Evolutionary conservation across 2,329 filamentous ascomycete species (phyloP), one percentile per base, ranked within the genome.

Genomic region (Emmonsiellopsis sp.): DNA sequence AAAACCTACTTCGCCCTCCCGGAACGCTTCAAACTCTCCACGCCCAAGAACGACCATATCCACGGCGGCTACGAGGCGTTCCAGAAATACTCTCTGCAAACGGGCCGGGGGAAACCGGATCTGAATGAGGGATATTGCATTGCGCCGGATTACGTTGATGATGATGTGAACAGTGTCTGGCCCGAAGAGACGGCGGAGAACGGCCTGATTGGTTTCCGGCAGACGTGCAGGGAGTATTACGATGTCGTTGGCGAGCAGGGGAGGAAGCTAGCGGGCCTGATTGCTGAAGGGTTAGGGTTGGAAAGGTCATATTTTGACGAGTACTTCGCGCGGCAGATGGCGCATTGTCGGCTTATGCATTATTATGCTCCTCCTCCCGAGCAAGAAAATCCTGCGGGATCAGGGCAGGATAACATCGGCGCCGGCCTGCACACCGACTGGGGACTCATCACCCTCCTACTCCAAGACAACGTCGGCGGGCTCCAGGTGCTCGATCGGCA

Each of bases 371-470:
- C 43, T 42, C 15, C 3, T 8, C 10, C 13, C 2, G 43, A 47
- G 26, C 15, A 34, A 7, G 30, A n/a, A 46, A 15, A 4, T 47
- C 30, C 32, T n/a, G 20, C 7, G 16, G 30, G 30, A 34, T 31
- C 34, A 26, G 3, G 8, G 8, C 4, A 47, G 2, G 13, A 47
- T 35, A 16, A 34, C n/a, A 47, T 26, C 15, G 52, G 54, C 3
- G 37, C 52, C 34, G 37, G 41, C 20, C 40, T 46, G 9, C 79
- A 79, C 58, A 78, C 76, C 1, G 79, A 79, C 60, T 81, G 77
- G 57, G 76, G 77, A 30, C 73, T 74, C 48, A 74, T 81, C 49
- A 81, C 79, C 0, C 67, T 81, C 31, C 71, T 81, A 10, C 70
- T 80, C 3, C 78, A 80, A 59, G 78, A 79, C 55, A 65, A 67